These are phyloP conservation scores for Linnemannia zychae DNA, from an alignment of 192 early-diverging fungal genomes.

Conservation along the genomic window DNA sequence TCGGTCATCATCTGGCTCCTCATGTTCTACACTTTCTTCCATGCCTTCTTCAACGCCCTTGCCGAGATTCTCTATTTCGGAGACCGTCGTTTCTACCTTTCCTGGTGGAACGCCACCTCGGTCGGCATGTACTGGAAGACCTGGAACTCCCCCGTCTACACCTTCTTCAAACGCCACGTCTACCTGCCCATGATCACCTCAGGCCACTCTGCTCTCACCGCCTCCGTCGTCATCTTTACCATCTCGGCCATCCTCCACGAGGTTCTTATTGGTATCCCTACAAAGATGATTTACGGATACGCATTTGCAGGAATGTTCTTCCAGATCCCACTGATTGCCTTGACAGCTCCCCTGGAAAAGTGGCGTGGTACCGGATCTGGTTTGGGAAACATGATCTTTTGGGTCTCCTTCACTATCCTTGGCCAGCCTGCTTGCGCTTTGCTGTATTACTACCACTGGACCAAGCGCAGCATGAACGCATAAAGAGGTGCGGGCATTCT, in stretches of 20 bases:
- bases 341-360: slow-evolving; percentile 75
- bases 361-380: slow-evolving; percentile 77
- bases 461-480: slow-evolving; percentile 30
- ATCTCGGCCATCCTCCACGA: slow-evolving; percentile 92
- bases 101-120: slow-evolving; percentile 91
- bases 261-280: slow-evolving; percentile 87
- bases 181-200: slow-evolving; percentile 84
- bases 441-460: slow-evolving; percentile 78
- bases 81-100: slow-evolving; percentile 88
- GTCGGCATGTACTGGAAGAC: slow-evolving; percentile 89
- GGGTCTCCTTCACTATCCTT: slow-evolving; percentile 86
- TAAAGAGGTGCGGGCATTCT: background rate
- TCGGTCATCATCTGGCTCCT: slow-evolving; percentile 89
- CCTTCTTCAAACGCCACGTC: slow-evolving; percentile 89
- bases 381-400: slow-evolving; percentile 84
- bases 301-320: slow-evolving; percentile 86
- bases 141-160: slow-evolving; percentile 94
- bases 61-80: slow-evolving; percentile 88
- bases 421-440: slow-evolving; percentile 82
- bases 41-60: slow-evolving; percentile 83
- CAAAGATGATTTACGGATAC: slow-evolving; percentile 82
- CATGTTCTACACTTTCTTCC: slow-evolving; percentile 92
- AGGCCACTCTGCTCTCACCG: slow-evolving; percentile 68
- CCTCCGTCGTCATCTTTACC: slow-evolving; percentile 78
- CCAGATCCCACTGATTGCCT: slow-evolving; percentile 82